phyloP scores from a whole-genome alignment of 2,329 filamentous ascomycete species.

The Fusarium heterosporum region DNA sequence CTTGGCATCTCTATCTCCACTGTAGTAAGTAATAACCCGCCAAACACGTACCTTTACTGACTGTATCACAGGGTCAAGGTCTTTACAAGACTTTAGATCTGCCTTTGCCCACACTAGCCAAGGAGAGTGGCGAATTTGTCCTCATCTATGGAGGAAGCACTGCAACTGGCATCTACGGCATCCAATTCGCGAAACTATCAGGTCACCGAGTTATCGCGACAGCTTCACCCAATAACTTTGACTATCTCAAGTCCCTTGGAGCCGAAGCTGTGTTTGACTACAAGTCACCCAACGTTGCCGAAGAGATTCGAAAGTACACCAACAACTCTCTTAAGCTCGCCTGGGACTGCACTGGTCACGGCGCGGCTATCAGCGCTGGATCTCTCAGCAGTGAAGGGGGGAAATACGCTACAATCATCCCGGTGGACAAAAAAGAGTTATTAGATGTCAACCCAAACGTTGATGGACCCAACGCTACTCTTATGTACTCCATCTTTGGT shows the following conservation, averaged over 20 bases:
- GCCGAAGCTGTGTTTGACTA: constrained; percentile 61
- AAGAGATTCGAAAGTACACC: constrained; percentile 45
- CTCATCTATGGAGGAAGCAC: constrained; percentile 63
- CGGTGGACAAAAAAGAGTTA: constrained; percentile 1
- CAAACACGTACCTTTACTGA: neutral
- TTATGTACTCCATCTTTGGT: constrained; percentile 26
- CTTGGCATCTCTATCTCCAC: constrained; percentile 59
- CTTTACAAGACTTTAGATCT: constrained; percentile 60
- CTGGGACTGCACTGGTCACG: constrained; percentile 40
- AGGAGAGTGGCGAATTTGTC: constrained; percentile 53
- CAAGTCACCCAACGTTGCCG: constrained; percentile 41
- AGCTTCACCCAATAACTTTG: constrained; percentile 52
- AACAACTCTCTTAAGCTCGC: constrained; percentile 41
- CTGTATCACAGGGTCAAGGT: constrained; percentile 51
- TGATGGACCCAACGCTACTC: constrained; percentile 8
- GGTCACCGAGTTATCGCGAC: constrained; percentile 54
- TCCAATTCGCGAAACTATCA: constrained; percentile 56
- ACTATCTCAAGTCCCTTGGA: constrained; percentile 53
- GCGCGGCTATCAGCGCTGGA: constrained; percentile 6
- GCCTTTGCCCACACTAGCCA: constrained; percentile 58
- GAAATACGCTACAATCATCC: constrained; percentile 11
- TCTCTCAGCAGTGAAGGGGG: constrained; percentile 12
- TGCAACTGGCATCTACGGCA: constrained; percentile 65
- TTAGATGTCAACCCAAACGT: constrained; percentile 11
- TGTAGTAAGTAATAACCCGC: neutral